Evolutionary conservation across 1,284 basidiomycete species (phyloP).

Genomic region (Moesziomyces parantarcticus): DNA sequence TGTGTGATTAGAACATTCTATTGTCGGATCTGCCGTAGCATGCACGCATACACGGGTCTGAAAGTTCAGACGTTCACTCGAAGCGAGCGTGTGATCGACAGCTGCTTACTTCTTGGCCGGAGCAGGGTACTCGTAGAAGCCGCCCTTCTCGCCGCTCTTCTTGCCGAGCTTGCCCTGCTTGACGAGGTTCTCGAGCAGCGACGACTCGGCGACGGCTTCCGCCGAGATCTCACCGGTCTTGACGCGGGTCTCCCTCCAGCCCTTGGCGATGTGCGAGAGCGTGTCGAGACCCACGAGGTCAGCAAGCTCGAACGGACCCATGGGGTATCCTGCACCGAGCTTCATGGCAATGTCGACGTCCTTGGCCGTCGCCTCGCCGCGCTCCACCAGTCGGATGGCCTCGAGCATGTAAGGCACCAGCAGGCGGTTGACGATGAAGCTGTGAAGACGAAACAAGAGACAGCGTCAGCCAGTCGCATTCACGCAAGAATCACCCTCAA

Average conservation of each 20-base stretch:
- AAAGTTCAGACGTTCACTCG: background rate
- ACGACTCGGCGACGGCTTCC: constrained; percentile 70
- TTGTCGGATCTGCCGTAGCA: background rate
- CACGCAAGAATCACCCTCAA: background rate
- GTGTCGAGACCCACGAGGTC: constrained; percentile 73
- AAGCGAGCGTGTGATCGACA: background rate
- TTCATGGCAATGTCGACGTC: constrained; percentile 75
- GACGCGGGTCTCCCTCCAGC: constrained; percentile 72
- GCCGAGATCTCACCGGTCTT: constrained; percentile 68
- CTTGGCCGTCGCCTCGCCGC: constrained; percentile 73
- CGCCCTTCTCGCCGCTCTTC: constrained; percentile 71
- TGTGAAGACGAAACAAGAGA: constrained; percentile 12
- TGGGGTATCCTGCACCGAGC: constrained; percentile 72
- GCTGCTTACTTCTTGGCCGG: constrained; percentile 45
- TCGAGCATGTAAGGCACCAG: constrained; percentile 73
- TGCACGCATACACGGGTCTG: too few relatives aligned
- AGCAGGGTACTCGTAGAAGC: constrained; percentile 69
- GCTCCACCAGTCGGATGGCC: constrained; percentile 73
- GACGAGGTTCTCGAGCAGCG: constrained; percentile 71
- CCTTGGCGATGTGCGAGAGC: constrained; percentile 70
- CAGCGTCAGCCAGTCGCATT: constrained; percentile 7
- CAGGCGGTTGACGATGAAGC: constrained; percentile 73
- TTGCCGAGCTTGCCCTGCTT: constrained; percentile 72
- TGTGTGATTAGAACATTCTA: background rate
- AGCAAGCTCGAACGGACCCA: constrained; percentile 73